Evolutionary conservation across 2,329 filamentous ascomycete species (phyloP).

Genomic region (Dothiorella sarmentorum): DNA sequence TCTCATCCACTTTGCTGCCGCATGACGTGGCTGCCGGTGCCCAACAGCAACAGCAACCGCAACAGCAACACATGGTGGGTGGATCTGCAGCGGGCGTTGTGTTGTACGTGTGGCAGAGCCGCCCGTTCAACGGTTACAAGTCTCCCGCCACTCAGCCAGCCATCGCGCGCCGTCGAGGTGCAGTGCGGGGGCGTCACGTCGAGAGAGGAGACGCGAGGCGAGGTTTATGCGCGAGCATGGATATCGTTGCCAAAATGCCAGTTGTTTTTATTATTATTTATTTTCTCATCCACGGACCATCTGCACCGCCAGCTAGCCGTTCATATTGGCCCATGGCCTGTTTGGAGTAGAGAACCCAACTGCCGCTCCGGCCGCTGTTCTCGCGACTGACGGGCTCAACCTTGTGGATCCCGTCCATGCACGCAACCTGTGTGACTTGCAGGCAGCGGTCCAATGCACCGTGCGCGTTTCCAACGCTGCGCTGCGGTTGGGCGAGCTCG

Average conservation of each 20-base stretch:
- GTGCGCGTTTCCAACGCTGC: not conserved
- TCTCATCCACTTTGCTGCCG: slow-evolving; percentile 6
- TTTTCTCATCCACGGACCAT: not conserved
- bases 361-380: not conserved
- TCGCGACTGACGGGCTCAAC: not conserved
- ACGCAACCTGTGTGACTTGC: slow-evolving; percentile 11
- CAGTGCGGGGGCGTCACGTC: not conserved
- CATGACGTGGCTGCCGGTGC: slow-evolving; percentile 13
- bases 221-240: not conserved
- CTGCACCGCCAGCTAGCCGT: slow-evolving; percentile 8
- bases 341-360: not conserved
- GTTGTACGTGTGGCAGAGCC: slow-evolving; percentile 2
- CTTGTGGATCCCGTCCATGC: slow-evolving; percentile 5
- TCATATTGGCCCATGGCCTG: slow-evolving; percentile 10
- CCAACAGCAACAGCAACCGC: not conserved
- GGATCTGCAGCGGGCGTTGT: not conserved
- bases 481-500: slow-evolving; percentile 11
- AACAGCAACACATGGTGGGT: no score
- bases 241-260: not conserved
- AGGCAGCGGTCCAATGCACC: slow-evolving; percentile 8
- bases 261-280: not conserved
- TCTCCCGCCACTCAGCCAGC: not conserved
- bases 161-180: not conserved
- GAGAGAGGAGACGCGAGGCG: not conserved
- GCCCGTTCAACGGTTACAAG: not conserved